These are phyloP conservation scores for Rhodotorula paludigena DNA, from an alignment of 768 basidiomycete genomes.

Conservation along the genomic window DNA sequence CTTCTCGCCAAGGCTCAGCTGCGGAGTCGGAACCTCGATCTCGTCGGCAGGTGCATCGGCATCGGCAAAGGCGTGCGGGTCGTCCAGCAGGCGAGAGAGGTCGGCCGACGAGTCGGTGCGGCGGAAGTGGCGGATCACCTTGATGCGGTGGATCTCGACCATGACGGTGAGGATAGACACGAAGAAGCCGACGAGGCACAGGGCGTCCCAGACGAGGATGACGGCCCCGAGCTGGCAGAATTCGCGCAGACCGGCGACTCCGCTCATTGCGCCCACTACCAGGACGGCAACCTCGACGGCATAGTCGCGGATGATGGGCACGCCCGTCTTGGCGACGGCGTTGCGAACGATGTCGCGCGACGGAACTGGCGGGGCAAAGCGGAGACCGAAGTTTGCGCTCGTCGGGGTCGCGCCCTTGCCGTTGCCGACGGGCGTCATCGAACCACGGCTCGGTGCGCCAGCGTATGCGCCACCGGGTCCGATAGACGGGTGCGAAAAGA, in stretches of 20 bases:
- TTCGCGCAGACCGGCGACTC: slow-evolving; percentile 82
- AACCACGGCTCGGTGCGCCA: slow-evolving; percentile 17
- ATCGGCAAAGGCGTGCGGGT: slow-evolving; percentile 29
- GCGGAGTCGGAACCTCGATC: slow-evolving; percentile 4
- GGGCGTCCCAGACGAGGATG: slow-evolving; percentile 77
- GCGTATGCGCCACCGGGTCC: slow-evolving; percentile 38
- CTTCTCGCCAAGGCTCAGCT: slow-evolving; percentile 32
- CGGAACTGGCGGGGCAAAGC: slow-evolving; percentile 39
- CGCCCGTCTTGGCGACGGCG: slow-evolving; percentile 71
- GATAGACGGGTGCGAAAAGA: slow-evolving; percentile 70
- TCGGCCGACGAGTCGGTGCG: slow-evolving; percentile 43
- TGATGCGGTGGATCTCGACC: slow-evolving; percentile 66
- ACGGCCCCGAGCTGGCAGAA: slow-evolving; percentile 92
- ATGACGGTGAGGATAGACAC: slow-evolving; percentile 84
- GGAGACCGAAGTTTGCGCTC: slow-evolving; percentile 20
- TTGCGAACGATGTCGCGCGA: slow-evolving; percentile 70
- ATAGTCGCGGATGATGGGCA: slow-evolving; percentile 84
- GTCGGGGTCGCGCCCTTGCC: background rate
- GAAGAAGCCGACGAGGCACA: slow-evolving; percentile 84
- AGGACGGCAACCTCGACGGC: slow-evolving; percentile 86
- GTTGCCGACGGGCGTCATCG: slow-evolving; percentile 25
- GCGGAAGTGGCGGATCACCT: slow-evolving; percentile 49
- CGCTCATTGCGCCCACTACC: slow-evolving; percentile 74
- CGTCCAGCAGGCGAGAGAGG: slow-evolving; percentile 40
- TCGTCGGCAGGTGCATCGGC: slow-evolving; percentile 31